Conservation (phyloP, 768 basidiomycete species). For the Erythrobasidium yunnanense region DNA sequence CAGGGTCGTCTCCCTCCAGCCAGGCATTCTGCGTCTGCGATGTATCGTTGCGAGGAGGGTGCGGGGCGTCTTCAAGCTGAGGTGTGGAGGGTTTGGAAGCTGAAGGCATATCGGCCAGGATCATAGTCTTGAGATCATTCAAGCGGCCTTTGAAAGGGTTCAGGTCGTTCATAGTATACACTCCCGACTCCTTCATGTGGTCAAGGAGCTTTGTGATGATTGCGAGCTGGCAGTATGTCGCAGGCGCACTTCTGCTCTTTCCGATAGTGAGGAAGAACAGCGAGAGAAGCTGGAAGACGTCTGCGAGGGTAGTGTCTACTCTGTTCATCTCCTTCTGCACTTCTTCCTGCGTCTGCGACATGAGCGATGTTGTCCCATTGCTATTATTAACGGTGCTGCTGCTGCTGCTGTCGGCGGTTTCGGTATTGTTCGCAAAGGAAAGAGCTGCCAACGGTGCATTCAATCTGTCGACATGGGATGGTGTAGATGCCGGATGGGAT, state of each 20-base stretch:
- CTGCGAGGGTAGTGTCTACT: slow-evolving; percentile 85
- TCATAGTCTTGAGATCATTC: slow-evolving; percentile 68
- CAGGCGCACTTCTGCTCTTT: slow-evolving; percentile 84
- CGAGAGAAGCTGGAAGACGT: slow-evolving; percentile 82
- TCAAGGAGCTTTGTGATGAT: slow-evolving; percentile 88
- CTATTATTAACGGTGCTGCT: not conserved
- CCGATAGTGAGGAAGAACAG: slow-evolving; percentile 97
- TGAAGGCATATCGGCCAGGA: slow-evolving; percentile 69
- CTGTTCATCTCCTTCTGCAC: slow-evolving; percentile 50
- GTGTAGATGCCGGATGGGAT: not conserved
- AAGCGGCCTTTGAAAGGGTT: slow-evolving; percentile 74
- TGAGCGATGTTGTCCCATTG: not conserved
- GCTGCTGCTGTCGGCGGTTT: not conserved
- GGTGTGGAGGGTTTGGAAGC: not conserved
- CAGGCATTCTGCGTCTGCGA: not conserved
- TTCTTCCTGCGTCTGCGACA: no score
- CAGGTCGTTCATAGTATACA: slow-evolving; percentile 85
- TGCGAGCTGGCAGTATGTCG: slow-evolving; percentile 89
- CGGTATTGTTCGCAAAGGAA: not conserved
- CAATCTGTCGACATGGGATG: not conserved
- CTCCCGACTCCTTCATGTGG: slow-evolving; percentile 74
- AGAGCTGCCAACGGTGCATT: not conserved
- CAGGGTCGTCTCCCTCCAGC: slow-evolving; percentile 45
- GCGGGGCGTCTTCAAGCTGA: not conserved
- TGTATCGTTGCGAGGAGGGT: not conserved